Evolutionary conservation across 1,284 basidiomycete species (phyloP), one percentile per base, ranked within the genome.

Genomic region (Chalciporus sp.): DNA sequence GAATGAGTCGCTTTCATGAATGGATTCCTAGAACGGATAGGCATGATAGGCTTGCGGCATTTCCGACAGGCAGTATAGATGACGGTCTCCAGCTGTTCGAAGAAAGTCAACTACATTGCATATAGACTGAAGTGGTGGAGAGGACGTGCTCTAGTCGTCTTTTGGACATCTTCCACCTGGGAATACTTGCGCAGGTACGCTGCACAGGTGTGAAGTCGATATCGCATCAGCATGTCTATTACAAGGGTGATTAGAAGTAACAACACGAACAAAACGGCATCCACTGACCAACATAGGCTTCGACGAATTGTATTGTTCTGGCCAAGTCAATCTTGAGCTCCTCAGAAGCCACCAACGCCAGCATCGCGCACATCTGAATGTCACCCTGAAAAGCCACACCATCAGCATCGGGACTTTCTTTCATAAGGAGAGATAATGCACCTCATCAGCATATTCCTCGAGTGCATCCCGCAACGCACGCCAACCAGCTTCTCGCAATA

Each of bases 301-400:
- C 86, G 14, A 89, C 63, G 54, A 90, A 86, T 41, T 78, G 75
- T 26, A 75, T 62, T n/a, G 73, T 70, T 42, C 82, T 74, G 47
- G 64, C 64, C 28, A 69, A 66, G 5, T 71, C 65, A 10, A 90
- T 67, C 19, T 65, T 61, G 28, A 92, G 71, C 63, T 90, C 86
- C 42, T 74, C 59, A 0, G 77, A 72, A 10, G 82, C 86, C 20
- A 90, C 72, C 2, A 87, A 65, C 3, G 82, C 75, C 17, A 92
- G 63, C 76, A 88, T 81, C 3, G 86, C 82, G 67, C 89, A 90
- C 76, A 84, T 87, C 62, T 91, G 89, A 1, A 90, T 73, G 60
- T 92, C 84, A 5, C 90, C 89, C 86, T 90, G 23, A 27, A 17
- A 17, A 3, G 26, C 39, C 9, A 12, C 7, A 20, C 12, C 23